Evolutionary conservation across 1,139 yeast species (phyloP), one percentile per base, ranked within the genome.

Genomic region (Blastobotrys arbuscula): DNA sequence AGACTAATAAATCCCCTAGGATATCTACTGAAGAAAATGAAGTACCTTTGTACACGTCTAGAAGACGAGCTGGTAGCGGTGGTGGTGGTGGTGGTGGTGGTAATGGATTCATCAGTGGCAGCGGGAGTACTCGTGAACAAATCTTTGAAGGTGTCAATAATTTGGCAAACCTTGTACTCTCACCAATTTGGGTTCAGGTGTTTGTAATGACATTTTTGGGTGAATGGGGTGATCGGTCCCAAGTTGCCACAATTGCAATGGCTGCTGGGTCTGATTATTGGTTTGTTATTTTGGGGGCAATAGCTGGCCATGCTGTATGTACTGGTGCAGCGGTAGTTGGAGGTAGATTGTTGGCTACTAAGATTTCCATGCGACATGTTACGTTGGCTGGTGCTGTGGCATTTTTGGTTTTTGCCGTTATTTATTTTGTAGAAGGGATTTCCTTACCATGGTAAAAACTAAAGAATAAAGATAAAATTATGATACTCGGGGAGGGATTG

Each of bases 201-300:
- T 92, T 92, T 65, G 81, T 83, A 48, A 90, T 94, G 97, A 88
- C 96, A 1, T 94, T 94, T 66, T 73, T 92, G 50, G 98, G 97
- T 51, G 99, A 92, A 71, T 89, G 97, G 95, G 99, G 99, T 45
- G 99, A 92, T 67, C 81, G 98, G 62, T 89, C 97, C 13, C 99
- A 92, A 70, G 88, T 92, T 48, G 96, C 97, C 35, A 94, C 97
- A 39, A 89, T 92, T 61, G 98, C 98, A 47, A 85, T 92, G 95
- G 97, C 97, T 44, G 96, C 98, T 1, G 97, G 97, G 36, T 82
- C 89, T 35, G 87, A 89, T 66, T 92, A 88, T 70, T 82, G 95
- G 92, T 76, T 76, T 61, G 96, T 90, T 44, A 87, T 92, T 42
- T 59, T 83, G 41, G 98, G 99, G 51, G 96, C 96, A 20, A 80